A percentile compares a stretch with the other conserved stretches of the same genome.
Conservation (phyloP, 2,329 filamentous ascomycete species). For the Dactylonectria estremocensis region DNA sequence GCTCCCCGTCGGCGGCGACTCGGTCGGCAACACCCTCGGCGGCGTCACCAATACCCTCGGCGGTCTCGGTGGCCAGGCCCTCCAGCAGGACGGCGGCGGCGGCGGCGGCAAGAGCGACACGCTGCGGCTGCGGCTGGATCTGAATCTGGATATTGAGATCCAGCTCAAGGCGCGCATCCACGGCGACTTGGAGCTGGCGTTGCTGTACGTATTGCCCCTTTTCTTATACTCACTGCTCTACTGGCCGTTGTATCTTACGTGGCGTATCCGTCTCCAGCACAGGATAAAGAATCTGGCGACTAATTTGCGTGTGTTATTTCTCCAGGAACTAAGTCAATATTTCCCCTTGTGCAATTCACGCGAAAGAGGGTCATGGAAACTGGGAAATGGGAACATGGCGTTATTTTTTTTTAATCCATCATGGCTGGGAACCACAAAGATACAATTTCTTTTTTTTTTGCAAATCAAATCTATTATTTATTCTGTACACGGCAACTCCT, state of each 20-base stretch:
- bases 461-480: too few relatives aligned
- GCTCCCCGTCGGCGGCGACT: conserved; percentile 56
- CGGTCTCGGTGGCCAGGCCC: conserved; percentile 55
- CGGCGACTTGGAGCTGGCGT: conserved; percentile 84
- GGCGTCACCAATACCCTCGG: conserved; percentile 60
- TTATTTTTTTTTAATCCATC: too few relatives aligned
- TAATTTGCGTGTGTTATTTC: conserved; percentile 33
- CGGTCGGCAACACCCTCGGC: conserved; percentile 54
- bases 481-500: too few relatives aligned
- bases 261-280: conserved; percentile 46
- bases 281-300: conserved; percentile 38
- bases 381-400: neutral
- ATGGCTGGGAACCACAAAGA: too few relatives aligned
- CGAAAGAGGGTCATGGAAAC: neutral
- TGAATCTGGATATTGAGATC: conserved; percentile 88
- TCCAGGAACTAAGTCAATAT: conserved; percentile 46
- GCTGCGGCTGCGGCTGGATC: conserved; percentile 77
- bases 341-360: conserved; percentile 21
- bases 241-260: conserved; percentile 46
- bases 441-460: too few relatives aligned
- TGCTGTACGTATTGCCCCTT: conserved; percentile 67
- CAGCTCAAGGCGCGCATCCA: conserved; percentile 89
- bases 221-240: conserved; percentile 6
- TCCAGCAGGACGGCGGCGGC: conserved; percentile 52
- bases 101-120: conserved; percentile 72